A percentile compares a stretch with the other conserved stretches of the same genome.
Conservation (phyloP, 1,284 basidiomycete genomes). For the Cryptococcus sp. region DNA sequence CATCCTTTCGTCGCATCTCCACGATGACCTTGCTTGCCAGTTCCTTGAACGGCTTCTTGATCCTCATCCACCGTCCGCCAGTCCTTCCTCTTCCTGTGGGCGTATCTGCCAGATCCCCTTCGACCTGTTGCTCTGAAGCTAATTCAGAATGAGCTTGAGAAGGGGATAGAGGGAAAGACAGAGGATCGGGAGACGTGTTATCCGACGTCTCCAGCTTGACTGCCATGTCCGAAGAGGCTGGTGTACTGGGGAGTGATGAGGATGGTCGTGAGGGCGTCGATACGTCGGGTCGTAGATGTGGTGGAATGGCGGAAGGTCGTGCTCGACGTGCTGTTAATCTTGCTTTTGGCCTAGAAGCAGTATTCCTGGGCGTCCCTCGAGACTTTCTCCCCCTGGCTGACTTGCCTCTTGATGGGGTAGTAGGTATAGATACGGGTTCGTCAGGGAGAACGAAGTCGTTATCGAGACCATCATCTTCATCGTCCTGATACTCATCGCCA, state of each 20-base stretch:
- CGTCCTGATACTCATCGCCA: not conserved
- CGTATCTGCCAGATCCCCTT: constrained; percentile 7
- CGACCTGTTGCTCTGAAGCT: constrained; percentile 4
- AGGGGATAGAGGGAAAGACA: constrained; percentile 14
- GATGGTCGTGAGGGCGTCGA: constrained; percentile 8
- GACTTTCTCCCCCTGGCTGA: constrained; percentile 3
- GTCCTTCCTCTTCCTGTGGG: constrained; percentile 15
- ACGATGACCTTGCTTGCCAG: constrained; percentile 39
- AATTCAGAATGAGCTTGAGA: too few species aligned
- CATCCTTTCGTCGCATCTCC: constrained; percentile 46
- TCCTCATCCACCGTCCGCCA: constrained; percentile 36
- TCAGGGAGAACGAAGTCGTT: too few species aligned
- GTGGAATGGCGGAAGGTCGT: constrained; percentile 29
- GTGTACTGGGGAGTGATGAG: constrained; percentile 11
- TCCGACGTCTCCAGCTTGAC: constrained; percentile 16
- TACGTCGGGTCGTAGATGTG: constrained; percentile 20
- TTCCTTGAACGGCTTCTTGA: constrained; percentile 47
- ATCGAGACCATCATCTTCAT: too few species aligned
- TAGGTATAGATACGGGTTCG: not conserved
- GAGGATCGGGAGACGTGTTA: constrained; percentile 15
- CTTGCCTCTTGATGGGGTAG: not conserved
- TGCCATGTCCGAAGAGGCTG: constrained; percentile 12
- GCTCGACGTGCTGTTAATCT: constrained; percentile 6
- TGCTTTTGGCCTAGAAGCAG: not conserved
- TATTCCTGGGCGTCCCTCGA: constrained; percentile 1